Percentiles rank a stretch among this genome's conserved stretches.
phyloP scores from a whole-genome alignment of 1,139 yeast genomes.

The Taphrina pruni region DNA sequence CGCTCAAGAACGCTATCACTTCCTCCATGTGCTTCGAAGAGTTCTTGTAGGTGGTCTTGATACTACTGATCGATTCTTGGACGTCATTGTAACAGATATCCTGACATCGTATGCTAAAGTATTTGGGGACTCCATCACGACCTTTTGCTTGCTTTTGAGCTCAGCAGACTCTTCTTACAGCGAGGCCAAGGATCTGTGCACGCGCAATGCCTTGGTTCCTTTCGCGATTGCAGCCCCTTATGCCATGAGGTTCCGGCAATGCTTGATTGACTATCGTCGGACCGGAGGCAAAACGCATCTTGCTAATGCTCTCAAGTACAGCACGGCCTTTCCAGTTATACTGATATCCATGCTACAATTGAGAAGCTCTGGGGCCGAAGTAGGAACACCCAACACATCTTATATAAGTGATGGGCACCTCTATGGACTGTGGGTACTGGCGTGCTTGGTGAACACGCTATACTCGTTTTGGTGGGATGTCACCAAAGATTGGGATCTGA shows the following conservation, averaged over 20 bases:
- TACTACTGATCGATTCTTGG: slow-evolving; percentile 66
- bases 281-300: slow-evolving; percentile 60
- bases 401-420: slow-evolving; percentile 32
- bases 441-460: slow-evolving; percentile 67
- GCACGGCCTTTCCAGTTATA: slow-evolving; percentile 70
- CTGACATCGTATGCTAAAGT: slow-evolving; percentile 80
- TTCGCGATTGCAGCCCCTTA: slow-evolving; percentile 66
- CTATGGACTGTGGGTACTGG: slow-evolving; percentile 57
- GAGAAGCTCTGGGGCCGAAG: slow-evolving; percentile 15
- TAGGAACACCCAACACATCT: slow-evolving; percentile 39
- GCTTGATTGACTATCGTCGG: slow-evolving; percentile 68
- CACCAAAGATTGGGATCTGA: slow-evolving; percentile 83
- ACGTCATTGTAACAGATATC: slow-evolving; percentile 79
- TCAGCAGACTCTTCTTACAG: slow-evolving; percentile 38
- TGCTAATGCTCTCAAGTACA: slow-evolving; percentile 74
- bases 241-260: slow-evolving; percentile 76
- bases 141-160: slow-evolving; percentile 52
- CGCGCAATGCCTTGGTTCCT: slow-evolving; percentile 57
- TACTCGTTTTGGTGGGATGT: slow-evolving; percentile 90
- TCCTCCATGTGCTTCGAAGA: slow-evolving; percentile 51
- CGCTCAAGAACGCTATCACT: slow-evolving; percentile 49
- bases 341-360: slow-evolving; percentile 49
- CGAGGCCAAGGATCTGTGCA: slow-evolving; percentile 51
- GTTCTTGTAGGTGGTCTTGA: slow-evolving; percentile 64
- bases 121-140: slow-evolving; percentile 65